Percentiles rank a stretch among this genome's conserved stretches.
These are phyloP conservation scores for Ceratobasidium sp. DNA, from an alignment of 1,284 basidiomycete species.

Conservation along the genomic window DNA sequence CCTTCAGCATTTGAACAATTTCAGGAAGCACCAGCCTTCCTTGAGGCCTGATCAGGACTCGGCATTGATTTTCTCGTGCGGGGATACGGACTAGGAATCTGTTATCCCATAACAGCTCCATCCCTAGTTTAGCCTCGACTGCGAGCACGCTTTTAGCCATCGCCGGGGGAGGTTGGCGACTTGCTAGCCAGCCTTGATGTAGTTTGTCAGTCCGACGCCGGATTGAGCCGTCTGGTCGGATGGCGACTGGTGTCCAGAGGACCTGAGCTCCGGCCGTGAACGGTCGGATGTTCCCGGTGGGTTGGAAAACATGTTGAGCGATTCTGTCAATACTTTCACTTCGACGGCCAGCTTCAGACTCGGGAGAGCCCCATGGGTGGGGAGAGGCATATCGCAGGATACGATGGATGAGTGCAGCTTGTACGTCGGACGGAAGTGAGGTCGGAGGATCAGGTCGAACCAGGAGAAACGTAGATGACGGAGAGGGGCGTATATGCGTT, in stretches of 20 bases:
- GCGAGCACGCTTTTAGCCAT: neutral
- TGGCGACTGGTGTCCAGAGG: conserved; percentile 62
- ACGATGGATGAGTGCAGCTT: conserved; percentile 61
- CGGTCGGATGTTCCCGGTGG: conserved; percentile 30
- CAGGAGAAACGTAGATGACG: conserved; percentile 61
- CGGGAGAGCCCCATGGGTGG: conserved; percentile 72
- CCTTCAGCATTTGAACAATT: neutral
- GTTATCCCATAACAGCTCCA: conserved; percentile 25
- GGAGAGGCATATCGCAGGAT: conserved; percentile 72
- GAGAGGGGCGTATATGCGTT: conserved; percentile 53
- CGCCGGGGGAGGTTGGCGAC: conserved; percentile 9
- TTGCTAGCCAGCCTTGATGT: conserved; percentile 13
- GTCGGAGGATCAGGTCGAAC: conserved; percentile 44
- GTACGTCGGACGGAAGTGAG: conserved; percentile 46
- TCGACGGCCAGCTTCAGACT: conserved; percentile 64
- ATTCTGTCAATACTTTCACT: conserved; percentile 57
- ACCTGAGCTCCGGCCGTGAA: conserved; percentile 66
- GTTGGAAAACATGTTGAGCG: conserved; percentile 54
- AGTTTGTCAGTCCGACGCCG: neutral
- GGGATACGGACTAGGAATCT: conserved; percentile 10
- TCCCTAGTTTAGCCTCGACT: neutral
- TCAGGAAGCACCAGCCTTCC: conserved; percentile 24
- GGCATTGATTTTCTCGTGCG: neutral
- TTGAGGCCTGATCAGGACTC: conserved; percentile 1
- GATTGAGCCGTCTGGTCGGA: conserved; percentile 42